A percentile compares a stretch with the other conserved stretches of the same genome.
These are phyloP conservation scores for Atractiella rhizophila DNA, from an alignment of 768 basidiomycete species.

Conservation along the genomic window DNA sequence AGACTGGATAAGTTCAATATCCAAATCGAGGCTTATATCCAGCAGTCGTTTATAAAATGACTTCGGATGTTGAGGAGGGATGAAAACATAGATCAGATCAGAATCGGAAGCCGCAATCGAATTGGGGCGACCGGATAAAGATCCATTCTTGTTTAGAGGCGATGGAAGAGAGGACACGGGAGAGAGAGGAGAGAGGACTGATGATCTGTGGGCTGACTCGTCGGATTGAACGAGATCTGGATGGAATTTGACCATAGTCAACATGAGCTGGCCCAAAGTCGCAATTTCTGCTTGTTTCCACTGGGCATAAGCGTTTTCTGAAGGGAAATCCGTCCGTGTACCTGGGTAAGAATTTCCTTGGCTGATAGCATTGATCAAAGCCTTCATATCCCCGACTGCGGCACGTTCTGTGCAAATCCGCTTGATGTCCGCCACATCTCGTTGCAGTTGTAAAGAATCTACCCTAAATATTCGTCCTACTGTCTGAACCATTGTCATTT, in stretches of 20 bases:
- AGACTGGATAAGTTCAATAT: slow-evolving; percentile 68
- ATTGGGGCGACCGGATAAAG: background rate
- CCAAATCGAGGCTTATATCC: slow-evolving; percentile 52
- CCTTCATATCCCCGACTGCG: slow-evolving; percentile 27
- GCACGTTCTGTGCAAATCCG: slow-evolving; percentile 37
- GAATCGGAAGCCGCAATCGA: background rate
- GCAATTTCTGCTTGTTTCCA: slow-evolving; percentile 63
- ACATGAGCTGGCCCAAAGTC: slow-evolving; percentile 63
- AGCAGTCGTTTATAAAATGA: slow-evolving; percentile 63
- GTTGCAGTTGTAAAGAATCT: slow-evolving; percentile 38
- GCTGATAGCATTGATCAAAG: slow-evolving; percentile 72
- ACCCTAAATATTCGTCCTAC: slow-evolving; percentile 52
- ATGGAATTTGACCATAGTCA: slow-evolving; percentile 59
- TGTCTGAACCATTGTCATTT: slow-evolving; percentile 51
- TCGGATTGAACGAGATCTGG: slow-evolving; percentile 67
- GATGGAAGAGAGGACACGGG: background rate
- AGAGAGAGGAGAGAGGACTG: background rate
- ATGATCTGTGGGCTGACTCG: slow-evolving; percentile 22
- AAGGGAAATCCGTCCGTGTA: slow-evolving; percentile 60
- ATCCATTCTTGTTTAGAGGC: background rate
- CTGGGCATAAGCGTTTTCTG: slow-evolving; percentile 52
- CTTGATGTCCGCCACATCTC: slow-evolving; percentile 43
- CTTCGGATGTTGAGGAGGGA: slow-evolving; percentile 67
- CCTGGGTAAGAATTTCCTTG: slow-evolving; percentile 62
- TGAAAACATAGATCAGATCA: slow-evolving; percentile 43